A percentile compares a stretch with the other conserved stretches of the same genome.
Conservation (phyloP, 257 asterid species). For the Fraxinus cuspidata region DNA sequence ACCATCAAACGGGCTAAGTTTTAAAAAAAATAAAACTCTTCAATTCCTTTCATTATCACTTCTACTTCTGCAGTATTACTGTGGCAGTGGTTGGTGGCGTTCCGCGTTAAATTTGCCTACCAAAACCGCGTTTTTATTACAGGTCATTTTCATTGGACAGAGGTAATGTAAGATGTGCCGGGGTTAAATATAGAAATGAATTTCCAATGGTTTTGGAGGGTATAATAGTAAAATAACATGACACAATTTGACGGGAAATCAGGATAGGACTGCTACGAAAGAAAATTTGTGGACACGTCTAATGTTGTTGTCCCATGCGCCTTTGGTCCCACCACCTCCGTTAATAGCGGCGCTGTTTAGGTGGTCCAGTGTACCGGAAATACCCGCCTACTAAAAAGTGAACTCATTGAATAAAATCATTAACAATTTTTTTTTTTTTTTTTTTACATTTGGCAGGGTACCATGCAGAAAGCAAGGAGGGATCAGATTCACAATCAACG, state of each 20-base stretch:
- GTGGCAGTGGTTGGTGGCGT: background rate
- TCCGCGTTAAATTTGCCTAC: background rate
- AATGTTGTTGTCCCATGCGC: background rate
- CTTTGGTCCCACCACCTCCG: background rate
- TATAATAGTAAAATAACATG: background rate
- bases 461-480: slow-evolving; percentile 62
- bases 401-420: background rate
- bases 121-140: background rate
- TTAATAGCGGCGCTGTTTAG: background rate
- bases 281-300: background rate
- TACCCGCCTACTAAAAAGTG: background rate
- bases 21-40: too few relatives aligned
- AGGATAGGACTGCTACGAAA: background rate
- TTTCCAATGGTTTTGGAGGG: background rate
- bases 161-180: background rate
- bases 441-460: slow-evolving; percentile 29
- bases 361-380: background rate
- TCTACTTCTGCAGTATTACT: background rate
- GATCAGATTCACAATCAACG: slow-evolving; percentile 68
- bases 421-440: background rate
- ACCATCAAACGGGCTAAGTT: too few relatives aligned
- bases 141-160: background rate
- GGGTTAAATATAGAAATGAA: background rate
- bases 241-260: background rate
- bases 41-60: too few relatives aligned